Conservation (phyloP, 768 basidiomycete genomes). For the Collybia sp. region DNA sequence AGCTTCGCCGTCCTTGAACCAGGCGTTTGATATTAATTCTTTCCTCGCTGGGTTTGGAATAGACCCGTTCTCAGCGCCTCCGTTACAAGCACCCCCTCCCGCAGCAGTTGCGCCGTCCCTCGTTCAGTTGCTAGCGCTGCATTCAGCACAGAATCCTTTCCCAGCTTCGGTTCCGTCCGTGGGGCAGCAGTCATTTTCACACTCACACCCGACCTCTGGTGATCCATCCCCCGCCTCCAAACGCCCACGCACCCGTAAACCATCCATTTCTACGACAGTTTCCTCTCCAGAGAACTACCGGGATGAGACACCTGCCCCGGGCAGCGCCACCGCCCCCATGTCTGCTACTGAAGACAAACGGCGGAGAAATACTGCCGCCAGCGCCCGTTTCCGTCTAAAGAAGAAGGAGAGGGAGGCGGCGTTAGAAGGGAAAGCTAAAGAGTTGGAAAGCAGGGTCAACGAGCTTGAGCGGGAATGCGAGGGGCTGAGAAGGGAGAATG, state of each 20-base stretch:
- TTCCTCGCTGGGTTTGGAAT: conserved; percentile 33
- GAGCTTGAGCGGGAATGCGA: conserved; percentile 93
- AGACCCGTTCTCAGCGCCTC: conserved; percentile 38
- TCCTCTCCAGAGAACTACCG: conserved; percentile 20
- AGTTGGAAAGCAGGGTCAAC: conserved; percentile 71
- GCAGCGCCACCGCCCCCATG: conserved; percentile 18
- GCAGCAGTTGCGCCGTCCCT: conserved; percentile 46
- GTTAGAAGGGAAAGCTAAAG: conserved; percentile 79
- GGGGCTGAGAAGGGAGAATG: conserved; percentile 81
- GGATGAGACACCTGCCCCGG: conserved; percentile 24
- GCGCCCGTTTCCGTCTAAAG: conserved; percentile 90
- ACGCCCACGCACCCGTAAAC: conserved; percentile 52
- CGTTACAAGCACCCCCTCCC: conserved; percentile 23
- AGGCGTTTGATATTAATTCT: conserved; percentile 31
- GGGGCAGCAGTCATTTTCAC: conserved; percentile 11
- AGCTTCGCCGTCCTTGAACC: too few relatives aligned
- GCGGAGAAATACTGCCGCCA: conserved; percentile 89
- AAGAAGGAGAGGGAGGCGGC: conserved; percentile 95
- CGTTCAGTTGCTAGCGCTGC: conserved; percentile 65
- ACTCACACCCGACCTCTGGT: conserved; percentile 19
- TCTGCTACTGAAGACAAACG: conserved; percentile 83
- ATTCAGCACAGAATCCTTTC: conserved; percentile 31
- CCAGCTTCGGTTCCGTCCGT: conserved; percentile 17
- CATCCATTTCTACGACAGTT: conserved; percentile 30
- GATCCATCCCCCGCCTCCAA: conserved; percentile 39